Conservation (phyloP, 2,329 filamentous ascomycete genomes). For the Davidsoniella australis region DNA sequence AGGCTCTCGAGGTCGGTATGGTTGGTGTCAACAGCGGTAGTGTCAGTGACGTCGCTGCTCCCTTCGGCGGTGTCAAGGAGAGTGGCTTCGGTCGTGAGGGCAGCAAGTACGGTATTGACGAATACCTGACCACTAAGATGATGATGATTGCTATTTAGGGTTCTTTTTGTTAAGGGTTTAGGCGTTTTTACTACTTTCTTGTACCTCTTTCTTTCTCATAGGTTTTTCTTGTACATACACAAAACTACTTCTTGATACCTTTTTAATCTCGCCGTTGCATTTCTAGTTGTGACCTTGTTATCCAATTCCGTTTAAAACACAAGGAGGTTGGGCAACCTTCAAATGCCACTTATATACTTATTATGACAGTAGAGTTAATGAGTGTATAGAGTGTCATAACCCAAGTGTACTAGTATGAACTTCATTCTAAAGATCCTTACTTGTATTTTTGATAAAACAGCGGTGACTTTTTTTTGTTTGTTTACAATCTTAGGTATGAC, state of each 20-base stretch:
- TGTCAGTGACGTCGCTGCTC: constrained; percentile 37
- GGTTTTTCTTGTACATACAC: neutral
- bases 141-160: constrained; percentile 16
- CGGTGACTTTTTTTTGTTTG: no score
- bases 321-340: no score
- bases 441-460: no score
- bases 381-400: no score
- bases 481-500: no score
- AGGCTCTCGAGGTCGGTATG: constrained; percentile 30
- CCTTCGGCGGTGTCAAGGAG: constrained; percentile 70
- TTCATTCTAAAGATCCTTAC: no score
- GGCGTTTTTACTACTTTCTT: neutral
- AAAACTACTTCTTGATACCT: neutral
- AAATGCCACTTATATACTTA: no score
- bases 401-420: no score
- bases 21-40: constrained; percentile 18
- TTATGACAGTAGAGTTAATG: no score
- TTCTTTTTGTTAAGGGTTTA: neutral
- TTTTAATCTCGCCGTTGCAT: no score
- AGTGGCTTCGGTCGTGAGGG: constrained; percentile 69
- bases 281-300: no score
- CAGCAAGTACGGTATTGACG: constrained; percentile 59
- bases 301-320: no score
- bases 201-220: neutral
- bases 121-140: constrained; percentile 61